These are phyloP conservation scores for Pseudozyma sp. DNA, from an alignment of 1,284 basidiomycete species.

Conservation along the genomic window DNA sequence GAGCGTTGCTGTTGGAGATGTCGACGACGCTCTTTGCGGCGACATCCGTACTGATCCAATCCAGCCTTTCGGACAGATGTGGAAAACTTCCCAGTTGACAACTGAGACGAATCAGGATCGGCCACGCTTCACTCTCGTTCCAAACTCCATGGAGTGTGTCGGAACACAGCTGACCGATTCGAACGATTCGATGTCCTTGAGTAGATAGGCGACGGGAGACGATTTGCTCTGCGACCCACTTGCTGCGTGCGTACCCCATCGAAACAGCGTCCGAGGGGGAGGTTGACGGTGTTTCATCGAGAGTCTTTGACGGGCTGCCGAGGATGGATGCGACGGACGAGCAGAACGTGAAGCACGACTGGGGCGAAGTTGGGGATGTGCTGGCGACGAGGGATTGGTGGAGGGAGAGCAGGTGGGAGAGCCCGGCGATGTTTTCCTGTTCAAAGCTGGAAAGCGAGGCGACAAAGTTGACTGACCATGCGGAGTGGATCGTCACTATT, in stretches of 20 bases:
- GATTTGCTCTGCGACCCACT: conserved; percentile 76
- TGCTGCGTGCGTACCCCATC: conserved; percentile 64
- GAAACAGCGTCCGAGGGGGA: conserved; percentile 19
- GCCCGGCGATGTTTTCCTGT: conserved; percentile 32
- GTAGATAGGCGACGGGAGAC: conserved; percentile 60
- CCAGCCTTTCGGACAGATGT: conserved; percentile 67
- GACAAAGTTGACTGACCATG: conserved; percentile 63
- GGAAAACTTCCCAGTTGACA: conserved; percentile 72
- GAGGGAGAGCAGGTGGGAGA: conserved; percentile 21
- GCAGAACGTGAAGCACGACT: conserved; percentile 69
- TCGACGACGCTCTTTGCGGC: conserved; percentile 74
- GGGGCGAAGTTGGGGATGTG: conserved; percentile 62
- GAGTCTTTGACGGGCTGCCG: conserved; percentile 67
- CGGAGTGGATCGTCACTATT: conserved; percentile 46
- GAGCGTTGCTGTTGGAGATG: conserved; percentile 66
- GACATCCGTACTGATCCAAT: conserved; percentile 75
- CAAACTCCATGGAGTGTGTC: conserved; percentile 74
- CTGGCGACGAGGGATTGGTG: conserved; percentile 69
- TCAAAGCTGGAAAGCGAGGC: conserved; percentile 49
- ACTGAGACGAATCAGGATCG: conserved; percentile 70
- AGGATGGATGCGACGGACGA: conserved; percentile 73
- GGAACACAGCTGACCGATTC: conserved; percentile 73
- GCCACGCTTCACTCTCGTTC: conserved; percentile 75
- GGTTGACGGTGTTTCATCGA: conserved; percentile 8
- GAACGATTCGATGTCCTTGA: conserved; percentile 16